phyloP scores from a whole-genome alignment of 2,329 filamentous ascomycete genomes.

The Nothomitra cinnamomea region DNA sequence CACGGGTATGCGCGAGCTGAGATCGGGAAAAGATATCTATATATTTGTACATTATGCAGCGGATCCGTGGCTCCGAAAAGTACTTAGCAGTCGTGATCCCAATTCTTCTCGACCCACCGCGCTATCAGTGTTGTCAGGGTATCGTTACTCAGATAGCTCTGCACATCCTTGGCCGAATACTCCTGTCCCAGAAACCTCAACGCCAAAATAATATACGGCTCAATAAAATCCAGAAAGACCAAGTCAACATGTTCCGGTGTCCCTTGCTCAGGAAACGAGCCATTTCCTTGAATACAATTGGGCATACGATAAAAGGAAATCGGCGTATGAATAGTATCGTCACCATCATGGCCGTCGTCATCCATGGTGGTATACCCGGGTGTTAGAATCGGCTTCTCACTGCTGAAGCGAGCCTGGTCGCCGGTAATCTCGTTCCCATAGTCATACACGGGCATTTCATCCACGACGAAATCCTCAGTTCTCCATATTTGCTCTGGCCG shows the following conservation, averaged over 20 bases:
- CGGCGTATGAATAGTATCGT: conserved; percentile 69
- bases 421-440: conserved; percentile 5
- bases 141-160: conserved; percentile 33
- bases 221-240: conserved; percentile 81
- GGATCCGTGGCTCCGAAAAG: not conserved
- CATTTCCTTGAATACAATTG: conserved; percentile 61
- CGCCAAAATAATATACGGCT: conserved; percentile 63
- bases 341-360: conserved; percentile 66
- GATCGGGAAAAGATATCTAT: not conserved
- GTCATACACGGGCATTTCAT: not conserved
- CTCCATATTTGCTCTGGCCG: conserved; percentile 28
- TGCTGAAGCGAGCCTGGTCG: not conserved
- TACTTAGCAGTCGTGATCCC: conserved; percentile 31
- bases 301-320: conserved; percentile 64
- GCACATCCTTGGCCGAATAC: conserved; percentile 32
- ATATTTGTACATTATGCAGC: not conserved
- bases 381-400: conserved; percentile 16
- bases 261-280: conserved; percentile 37
- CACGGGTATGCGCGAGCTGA: not conserved
- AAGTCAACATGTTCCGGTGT: conserved; percentile 62
- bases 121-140: conserved; percentile 40
- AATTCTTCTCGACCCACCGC: conserved; percentile 44
- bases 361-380: conserved; percentile 84
- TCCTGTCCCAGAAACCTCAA: conserved; percentile 42
- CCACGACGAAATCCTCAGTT: conserved; percentile 11